These are phyloP conservation scores for Apiosordaria backusii DNA, from an alignment of 495 filamentous ascomycete species.

Conservation along the genomic window DNA sequence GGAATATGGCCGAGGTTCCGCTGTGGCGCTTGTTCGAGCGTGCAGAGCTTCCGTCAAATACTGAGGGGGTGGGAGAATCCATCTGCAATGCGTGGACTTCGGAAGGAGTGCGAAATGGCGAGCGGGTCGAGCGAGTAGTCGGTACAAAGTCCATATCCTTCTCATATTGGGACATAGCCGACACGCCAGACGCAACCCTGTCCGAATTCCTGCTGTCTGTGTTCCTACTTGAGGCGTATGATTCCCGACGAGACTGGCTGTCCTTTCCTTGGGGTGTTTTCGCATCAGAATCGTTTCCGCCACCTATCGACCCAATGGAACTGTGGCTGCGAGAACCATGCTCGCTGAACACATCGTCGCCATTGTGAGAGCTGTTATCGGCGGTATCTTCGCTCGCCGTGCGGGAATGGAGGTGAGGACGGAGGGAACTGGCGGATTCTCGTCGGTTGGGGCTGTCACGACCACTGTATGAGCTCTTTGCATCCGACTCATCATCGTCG, in stretches of 20 bases:
- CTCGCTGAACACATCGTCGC: slow-evolving; percentile 55
- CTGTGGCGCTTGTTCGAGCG: slow-evolving; percentile 35
- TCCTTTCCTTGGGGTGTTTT: slow-evolving; percentile 19
- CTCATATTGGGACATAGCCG: slow-evolving; percentile 44
- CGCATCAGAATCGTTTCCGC: slow-evolving; percentile 18
- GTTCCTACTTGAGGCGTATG: slow-evolving; percentile 11
- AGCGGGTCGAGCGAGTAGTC: slow-evolving; percentile 35
- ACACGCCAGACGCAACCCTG: slow-evolving; percentile 32
- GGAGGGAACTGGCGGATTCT: slow-evolving; percentile 8
- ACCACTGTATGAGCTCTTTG: slow-evolving; percentile 1
- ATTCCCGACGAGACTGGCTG: slow-evolving; percentile 14
- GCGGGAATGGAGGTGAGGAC: slow-evolving; percentile 23
- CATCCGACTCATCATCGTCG: neutral
- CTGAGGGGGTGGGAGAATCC: slow-evolving; percentile 57
- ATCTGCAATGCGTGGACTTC: slow-evolving; percentile 78
- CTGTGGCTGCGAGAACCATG: slow-evolving; percentile 40
- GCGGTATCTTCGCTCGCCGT: slow-evolving; percentile 32
- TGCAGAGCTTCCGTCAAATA: slow-evolving; percentile 44
- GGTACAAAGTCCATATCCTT: slow-evolving; percentile 40
- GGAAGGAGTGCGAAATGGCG: slow-evolving; percentile 59
- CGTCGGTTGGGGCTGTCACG: slow-evolving; percentile 13
- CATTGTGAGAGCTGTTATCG: slow-evolving; percentile 45
- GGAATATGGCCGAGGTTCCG: slow-evolving; percentile 25
- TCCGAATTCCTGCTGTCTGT: slow-evolving; percentile 30
- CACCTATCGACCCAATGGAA: slow-evolving; percentile 43